Evolutionary conservation across 1,139 yeast genomes (phyloP), one percentile per base, ranked within the genome.

Genomic region (Meyerozyma carpophila): DNA sequence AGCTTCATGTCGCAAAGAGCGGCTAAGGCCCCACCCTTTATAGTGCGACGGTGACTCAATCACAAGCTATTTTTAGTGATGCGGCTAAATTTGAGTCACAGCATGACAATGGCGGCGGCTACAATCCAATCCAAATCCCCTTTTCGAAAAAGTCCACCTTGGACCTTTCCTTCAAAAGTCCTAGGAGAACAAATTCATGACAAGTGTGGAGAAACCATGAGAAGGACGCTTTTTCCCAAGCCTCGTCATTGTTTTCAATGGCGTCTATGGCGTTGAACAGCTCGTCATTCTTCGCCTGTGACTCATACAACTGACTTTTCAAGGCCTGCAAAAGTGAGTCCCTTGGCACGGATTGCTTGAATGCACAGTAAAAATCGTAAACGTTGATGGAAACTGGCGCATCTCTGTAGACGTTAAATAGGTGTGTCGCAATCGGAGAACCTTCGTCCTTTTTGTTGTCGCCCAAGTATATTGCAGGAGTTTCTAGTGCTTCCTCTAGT

Each of bases 401-500:
- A 56, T 90, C 97, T 48, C 93, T 78, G 59, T 84, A 84, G 18
- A 89, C 71, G 40, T 79, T 75, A 62, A 81, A 90, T 44, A 89
- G 60, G 39, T 76, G 77, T 32, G 80, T 70, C 10, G 84, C 59
- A 2, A 75, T 70, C 38, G 83, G 94, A 47, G 70, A 77, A 45
- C 71, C 46, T 9, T 36, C 36, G 6, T 42, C 40, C 7, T 13
- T 8, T 10, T 45, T 39, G 24, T 21, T 21, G 16, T 39, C 29
- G 8, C 38, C 21, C 4, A 48, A 44, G 47, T 68, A 68, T 8
- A 45, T 43, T 18, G 57, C 56, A 4, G 68, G 60, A 45, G 61
- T 65, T 29, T 64, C 65, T 42, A 73, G 52, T 0, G 63, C 66
- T 14, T 49, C 45, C 47, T 69, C 75, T 9, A 72, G 47, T 2